These are phyloP conservation scores for Coelastrella sp. DNA, from an alignment of 139 green algal species.

Conservation along the genomic window DNA sequence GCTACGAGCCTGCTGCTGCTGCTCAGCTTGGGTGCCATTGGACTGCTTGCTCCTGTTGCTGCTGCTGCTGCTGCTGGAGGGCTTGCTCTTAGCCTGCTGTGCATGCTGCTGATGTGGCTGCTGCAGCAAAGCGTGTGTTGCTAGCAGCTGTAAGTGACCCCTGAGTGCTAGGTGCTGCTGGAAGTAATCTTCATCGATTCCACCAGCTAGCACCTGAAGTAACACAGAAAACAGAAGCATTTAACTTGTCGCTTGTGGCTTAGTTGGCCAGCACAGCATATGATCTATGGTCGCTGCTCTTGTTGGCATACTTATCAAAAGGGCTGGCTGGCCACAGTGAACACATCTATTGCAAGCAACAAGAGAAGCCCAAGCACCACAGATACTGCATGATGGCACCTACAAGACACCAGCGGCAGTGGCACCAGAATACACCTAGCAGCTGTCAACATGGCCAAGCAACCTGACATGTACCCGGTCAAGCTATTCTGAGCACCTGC, in stretches of 20 bases:
- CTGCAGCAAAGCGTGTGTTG: neutral
- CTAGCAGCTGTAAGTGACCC: conserved; percentile 13
- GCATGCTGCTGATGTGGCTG: neutral
- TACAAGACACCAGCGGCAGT: too few relatives aligned
- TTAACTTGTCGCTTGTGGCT: neutral
- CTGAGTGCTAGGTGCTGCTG: neutral
- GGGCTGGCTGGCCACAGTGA: too few relatives aligned
- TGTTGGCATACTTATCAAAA: too few relatives aligned
- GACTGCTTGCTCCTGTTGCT: neutral
- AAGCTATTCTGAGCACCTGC: too few relatives aligned
- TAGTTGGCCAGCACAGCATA: too few relatives aligned
- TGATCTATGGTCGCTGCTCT: too few relatives aligned
- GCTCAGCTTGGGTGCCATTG: neutral
- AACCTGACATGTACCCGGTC: too few relatives aligned
- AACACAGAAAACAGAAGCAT: neutral
- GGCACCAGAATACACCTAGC: too few relatives aligned
- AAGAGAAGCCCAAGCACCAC: too few relatives aligned
- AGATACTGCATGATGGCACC: too few relatives aligned
- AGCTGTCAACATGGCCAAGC: too few relatives aligned
- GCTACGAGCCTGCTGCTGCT: conserved; percentile 5
- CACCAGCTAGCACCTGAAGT: conserved; percentile 8
- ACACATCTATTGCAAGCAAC: too few relatives aligned
- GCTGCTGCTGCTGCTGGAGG: neutral
- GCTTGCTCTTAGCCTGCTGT: neutral
- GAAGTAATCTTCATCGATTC: conserved; percentile 37